phyloP scores from a whole-genome alignment of 2,329 filamentous ascomycete species.

The Pseudogymnoascus sp. region DNA sequence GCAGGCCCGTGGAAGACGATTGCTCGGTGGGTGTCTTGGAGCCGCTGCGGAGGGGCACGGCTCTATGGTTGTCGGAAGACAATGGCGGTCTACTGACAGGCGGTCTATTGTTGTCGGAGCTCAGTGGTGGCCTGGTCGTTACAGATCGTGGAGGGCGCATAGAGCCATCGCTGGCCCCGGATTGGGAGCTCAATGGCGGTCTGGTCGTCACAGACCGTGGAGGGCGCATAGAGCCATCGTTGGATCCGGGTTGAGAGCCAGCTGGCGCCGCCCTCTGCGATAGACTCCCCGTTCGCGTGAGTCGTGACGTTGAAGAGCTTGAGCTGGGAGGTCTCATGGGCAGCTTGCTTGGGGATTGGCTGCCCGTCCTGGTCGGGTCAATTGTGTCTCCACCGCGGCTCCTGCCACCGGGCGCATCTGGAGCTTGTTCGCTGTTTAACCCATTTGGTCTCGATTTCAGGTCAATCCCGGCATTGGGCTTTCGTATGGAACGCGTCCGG shows the following conservation, averaged over 20 bases:
- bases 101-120: slow-evolving; percentile 2
- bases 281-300: neutral
- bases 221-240: slow-evolving; percentile 6
- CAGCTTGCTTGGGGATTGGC: slow-evolving; percentile 27
- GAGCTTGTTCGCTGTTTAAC: slow-evolving; percentile 2
- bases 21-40: neutral
- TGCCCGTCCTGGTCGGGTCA: slow-evolving; percentile 14
- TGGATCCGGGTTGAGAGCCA: neutral
- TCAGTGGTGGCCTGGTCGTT: neutral
- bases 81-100: neutral
- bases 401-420: slow-evolving; percentile 3
- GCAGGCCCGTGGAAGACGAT: neutral
- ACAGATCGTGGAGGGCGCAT: slow-evolving; percentile 9
- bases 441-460: neutral
- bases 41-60: neutral
- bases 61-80: neutral
- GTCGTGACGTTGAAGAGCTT: neutral
- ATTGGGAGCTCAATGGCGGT: neutral
- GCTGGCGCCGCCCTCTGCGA: neutral
- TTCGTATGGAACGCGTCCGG: slow-evolving; percentile 21
- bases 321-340: slow-evolving; percentile 15
- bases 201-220: slow-evolving; percentile 1
- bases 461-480: slow-evolving; percentile 13
- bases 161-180: neutral
- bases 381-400: slow-evolving; percentile 10